Base-by-base conservation (phyloP, 495 filamentous ascomycete genomes). In the Penicillium coprophilum region DNA sequence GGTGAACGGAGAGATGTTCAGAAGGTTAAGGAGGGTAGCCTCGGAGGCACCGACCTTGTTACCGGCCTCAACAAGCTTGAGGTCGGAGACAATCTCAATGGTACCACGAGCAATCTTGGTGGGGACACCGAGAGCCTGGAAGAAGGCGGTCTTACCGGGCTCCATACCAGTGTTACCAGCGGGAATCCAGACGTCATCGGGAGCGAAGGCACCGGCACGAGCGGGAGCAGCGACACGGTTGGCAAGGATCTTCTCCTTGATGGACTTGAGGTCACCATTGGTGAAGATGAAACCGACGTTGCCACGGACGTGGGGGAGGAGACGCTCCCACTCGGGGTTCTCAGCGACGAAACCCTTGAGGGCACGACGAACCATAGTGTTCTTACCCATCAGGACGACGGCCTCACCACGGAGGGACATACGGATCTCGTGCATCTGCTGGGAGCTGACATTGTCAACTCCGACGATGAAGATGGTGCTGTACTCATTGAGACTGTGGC, bases 21-120 rank as follows among this genome's bases (percentile, higher is more conserved):
- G 80, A 92, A 99, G 88, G 89, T 97, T 99, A 59, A 99, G 86
- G 58, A 99, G 84, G 65, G 92, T 93, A 64, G 94, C 93, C 83
- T 99, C 94, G 72, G 94, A 99, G 71, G 94, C 88, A 73, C 95
- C 94, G 82, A 99, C 94, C 82, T 96, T 96, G 81, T 38, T 80
- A 55, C 87, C 87, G 58, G 90, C 86, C 81, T 96, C 91, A 78
- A 97, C 88, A 68, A 99, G 87, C 89, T 96, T 97, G 70, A 99
- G 82, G 70, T 99, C 94, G 67, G 87, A 85, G 52, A 92, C 96
- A 76, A 99, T 99, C 92, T 99, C 94, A 75, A 99, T 97, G 81
- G 94, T 99, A 92, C 94, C 94, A 96, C 94, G 95, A 69, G 94
- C 94, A 80, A 99, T 99, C 89, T 99, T 99, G 82, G 94, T 99